Evolutionary conservation across 2,329 filamentous ascomycete species (phyloP), one percentile per base, ranked within the genome.

Genomic region (Sphaerulina musiva): DNA sequence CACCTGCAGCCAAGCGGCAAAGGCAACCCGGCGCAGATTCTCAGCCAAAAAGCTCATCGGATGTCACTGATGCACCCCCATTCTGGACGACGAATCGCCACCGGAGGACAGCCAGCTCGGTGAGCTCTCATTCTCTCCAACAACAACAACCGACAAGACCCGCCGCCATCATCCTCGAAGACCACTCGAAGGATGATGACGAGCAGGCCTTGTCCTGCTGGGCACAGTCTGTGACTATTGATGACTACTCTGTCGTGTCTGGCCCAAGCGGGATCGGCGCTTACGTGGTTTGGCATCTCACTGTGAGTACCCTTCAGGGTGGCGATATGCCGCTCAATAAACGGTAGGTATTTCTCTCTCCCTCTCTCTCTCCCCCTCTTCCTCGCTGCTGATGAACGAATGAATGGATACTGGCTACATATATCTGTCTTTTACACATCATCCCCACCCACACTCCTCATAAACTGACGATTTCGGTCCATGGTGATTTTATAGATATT

Each of bases 221-320:
- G 82, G 83, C 83, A 7, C 78, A 76, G 48, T 77, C 77, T 53
- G 82, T 84, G 40, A 73, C 76, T 6, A 80, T 86, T 49, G 78
- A 83, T 53, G 81, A 84, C 64, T 78, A 83, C 71, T 77, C 79
- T 34, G 75, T 85, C 59, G 77, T 86, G 31, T 76, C 77, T 57
- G 82, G 81, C 7, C 78, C 74, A 48, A 73, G 78, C 3, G 79
- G 79, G 5, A 73, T 84, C 46, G 92, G 92, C n/a, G 87, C 91
- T 1, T 98, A 97, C 73, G 89, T 96, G 1, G 90, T 95, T 6
- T 98, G 89, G 88, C 93, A 89, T 68, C 90, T 93, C 65, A 83
- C 80, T 46, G 88, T 98, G 43, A 84, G 93, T 69, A 96, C 90
- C 3, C 74, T 97, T 48, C 86, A 83, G 70, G 89, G 62, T 64